These are phyloP conservation scores for Ceratocystis papillata DNA, from an alignment of 2,329 filamentous ascomycete species.

Conservation along the genomic window DNA sequence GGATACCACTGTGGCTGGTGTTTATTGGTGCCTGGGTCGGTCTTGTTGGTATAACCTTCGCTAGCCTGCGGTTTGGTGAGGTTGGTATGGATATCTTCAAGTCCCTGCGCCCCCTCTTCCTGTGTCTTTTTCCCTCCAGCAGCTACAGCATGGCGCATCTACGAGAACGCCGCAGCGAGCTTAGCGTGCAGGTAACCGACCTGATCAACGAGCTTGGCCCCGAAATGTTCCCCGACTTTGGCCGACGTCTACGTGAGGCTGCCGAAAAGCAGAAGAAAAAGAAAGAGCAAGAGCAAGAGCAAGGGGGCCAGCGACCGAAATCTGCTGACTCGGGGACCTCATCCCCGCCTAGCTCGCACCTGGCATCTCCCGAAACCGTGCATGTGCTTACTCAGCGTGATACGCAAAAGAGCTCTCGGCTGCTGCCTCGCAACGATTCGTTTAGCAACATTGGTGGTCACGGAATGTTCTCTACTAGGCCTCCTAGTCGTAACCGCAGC, in stretches of 20 bases:
- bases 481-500: constrained; percentile 65
- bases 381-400: constrained; percentile 37
- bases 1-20: constrained; percentile 68
- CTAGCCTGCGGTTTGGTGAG: constrained; percentile 86
- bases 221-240: constrained; percentile 95
- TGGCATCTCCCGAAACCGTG: constrained; percentile 34
- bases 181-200: constrained; percentile 75
- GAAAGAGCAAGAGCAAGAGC: constrained; percentile 28
- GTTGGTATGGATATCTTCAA: constrained; percentile 99
- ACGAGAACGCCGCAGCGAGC: constrained; percentile 56
- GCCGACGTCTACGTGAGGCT: constrained; percentile 58
- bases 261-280: constrained; percentile 31
- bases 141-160: constrained; percentile 75
- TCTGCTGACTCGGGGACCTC: constrained; percentile 25
- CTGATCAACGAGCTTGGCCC: constrained; percentile 92
- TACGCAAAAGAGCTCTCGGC: constrained; percentile 45
- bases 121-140: constrained; percentile 74
- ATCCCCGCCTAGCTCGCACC: constrained; percentile 32
- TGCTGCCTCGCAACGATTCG: constrained; percentile 74
- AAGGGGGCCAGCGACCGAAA: constrained; percentile 32
- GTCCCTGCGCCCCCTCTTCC: constrained; percentile 74
- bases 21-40: constrained; percentile 64
- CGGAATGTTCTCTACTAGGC: constrained; percentile 80
- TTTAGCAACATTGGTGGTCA: constrained; percentile 83
- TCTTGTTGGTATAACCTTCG: constrained; percentile 83